phyloP scores from a whole-genome alignment of 768 basidiomycete genomes.

The Trametes punicea region DNA sequence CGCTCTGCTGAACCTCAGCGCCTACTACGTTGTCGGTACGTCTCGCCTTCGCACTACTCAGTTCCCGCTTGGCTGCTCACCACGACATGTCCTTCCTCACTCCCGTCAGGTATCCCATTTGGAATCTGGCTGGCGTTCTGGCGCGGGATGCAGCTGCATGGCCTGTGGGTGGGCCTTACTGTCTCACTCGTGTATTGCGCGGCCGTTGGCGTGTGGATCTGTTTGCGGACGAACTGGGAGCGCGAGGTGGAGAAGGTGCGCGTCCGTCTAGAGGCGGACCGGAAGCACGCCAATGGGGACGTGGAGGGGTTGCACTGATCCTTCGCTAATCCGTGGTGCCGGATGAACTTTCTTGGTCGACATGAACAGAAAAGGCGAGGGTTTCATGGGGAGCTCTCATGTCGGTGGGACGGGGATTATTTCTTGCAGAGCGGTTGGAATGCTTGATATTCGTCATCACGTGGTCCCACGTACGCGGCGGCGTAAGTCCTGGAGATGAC shows the following conservation, averaged over 20 bases:
- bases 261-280: conserved; percentile 49
- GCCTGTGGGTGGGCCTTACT: conserved; percentile 85
- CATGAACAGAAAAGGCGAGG: too few relatives aligned
- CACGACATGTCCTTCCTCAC: background rate
- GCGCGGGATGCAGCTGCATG: conserved; percentile 52
- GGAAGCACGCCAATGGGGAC: conserved; percentile 24
- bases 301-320: conserved; percentile 11
- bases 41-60: background rate
- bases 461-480: too few relatives aligned
- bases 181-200: conserved; percentile 59
- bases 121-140: conserved; percentile 77
- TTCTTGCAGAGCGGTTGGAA: too few relatives aligned
- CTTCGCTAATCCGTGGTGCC: too few relatives aligned
- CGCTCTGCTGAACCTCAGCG: conserved; percentile 74
- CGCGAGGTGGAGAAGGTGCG: conserved; percentile 61
- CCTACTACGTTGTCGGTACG: conserved; percentile 75
- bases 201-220: conserved; percentile 50
- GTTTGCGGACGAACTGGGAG: conserved; percentile 64
- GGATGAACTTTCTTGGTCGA: too few relatives aligned
- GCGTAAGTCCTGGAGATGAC: too few relatives aligned
- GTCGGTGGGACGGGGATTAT: too few relatives aligned
- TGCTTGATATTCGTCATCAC: too few relatives aligned
- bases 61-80: background rate
- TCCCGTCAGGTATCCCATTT: conserved; percentile 61
- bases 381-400: too few relatives aligned